phyloP scores from a whole-genome alignment of 495 filamentous ascomycete genomes.

The Podospora pseudoanserina region DNA sequence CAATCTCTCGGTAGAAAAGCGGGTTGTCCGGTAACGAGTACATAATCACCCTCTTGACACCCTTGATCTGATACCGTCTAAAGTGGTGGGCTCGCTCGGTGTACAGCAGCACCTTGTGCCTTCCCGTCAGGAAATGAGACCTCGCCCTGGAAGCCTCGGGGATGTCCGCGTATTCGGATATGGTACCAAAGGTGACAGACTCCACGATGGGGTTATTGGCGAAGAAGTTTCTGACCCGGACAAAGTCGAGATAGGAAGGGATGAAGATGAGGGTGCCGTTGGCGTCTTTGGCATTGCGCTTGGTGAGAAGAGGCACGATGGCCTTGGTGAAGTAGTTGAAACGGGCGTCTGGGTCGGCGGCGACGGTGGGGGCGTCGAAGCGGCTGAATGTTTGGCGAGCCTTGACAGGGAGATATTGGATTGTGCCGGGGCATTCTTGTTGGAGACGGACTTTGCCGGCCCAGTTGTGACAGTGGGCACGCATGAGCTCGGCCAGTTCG shows the following conservation, averaged over 20 bases:
- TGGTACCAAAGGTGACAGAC: slow-evolving; percentile 72
- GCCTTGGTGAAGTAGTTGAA: slow-evolving; percentile 87
- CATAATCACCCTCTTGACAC: slow-evolving; percentile 75
- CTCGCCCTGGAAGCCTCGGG: slow-evolving; percentile 76
- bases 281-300: slow-evolving; percentile 48
- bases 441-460: slow-evolving; percentile 70
- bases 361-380: slow-evolving; percentile 65
- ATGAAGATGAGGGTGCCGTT: slow-evolving; percentile 77
- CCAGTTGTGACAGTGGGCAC: slow-evolving; percentile 72
- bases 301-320: slow-evolving; percentile 66
- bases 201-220: slow-evolving; percentile 64
- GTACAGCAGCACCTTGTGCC: slow-evolving; percentile 81
- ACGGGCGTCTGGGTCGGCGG: slow-evolving; percentile 78
- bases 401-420: slow-evolving; percentile 61
- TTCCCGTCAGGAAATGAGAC: slow-evolving; percentile 78
- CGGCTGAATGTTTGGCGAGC: slow-evolving; percentile 86
- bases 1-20: slow-evolving; percentile 82
- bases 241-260: slow-evolving; percentile 89
- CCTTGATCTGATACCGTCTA: slow-evolving; percentile 71
- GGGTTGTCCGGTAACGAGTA: slow-evolving; percentile 89
- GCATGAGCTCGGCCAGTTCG: slow-evolving; percentile 77
- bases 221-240: slow-evolving; percentile 87
- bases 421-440: slow-evolving; percentile 61
- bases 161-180: slow-evolving; percentile 81
- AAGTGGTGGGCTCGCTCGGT: slow-evolving; percentile 95